Evolutionary conservation across 345 rosid species (phyloP).

Genomic region (Acer saccharum): DNA sequence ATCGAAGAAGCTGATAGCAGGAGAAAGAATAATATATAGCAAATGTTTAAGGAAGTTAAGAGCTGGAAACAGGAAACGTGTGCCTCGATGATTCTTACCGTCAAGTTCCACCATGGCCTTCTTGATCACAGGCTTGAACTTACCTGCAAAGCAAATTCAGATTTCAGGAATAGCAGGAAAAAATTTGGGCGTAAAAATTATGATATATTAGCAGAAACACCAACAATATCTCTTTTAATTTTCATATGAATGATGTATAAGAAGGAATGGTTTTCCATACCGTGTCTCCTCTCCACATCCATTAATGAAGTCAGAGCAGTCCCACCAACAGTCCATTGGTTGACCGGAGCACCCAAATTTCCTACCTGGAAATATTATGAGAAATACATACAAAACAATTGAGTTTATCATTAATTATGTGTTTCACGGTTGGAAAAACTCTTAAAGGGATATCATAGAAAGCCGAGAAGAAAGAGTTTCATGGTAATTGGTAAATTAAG

Average conservation of each 20-base stretch:
- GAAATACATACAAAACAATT: neutral
- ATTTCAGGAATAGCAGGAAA: neutral
- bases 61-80: neutral
- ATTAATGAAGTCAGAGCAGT: conserved; percentile 88
- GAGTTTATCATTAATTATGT: neutral
- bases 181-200: neutral
- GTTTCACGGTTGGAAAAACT: neutral
- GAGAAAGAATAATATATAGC: neutral
- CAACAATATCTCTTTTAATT: neutral
- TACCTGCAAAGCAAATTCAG: conserved; percentile 50
- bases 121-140: conserved; percentile 96
- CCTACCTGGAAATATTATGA: conserved; percentile 61
- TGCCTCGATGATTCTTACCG: conserved; percentile 40
- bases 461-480: conserved; percentile 3
- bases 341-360: conserved; percentile 84
- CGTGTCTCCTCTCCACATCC: conserved; percentile 99
- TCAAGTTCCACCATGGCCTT: conserved; percentile 99
- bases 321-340: conserved; percentile 91
- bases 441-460: conserved; percentile 11
- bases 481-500: neutral
- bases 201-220: neutral
- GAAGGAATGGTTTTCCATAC: conserved; percentile 33
- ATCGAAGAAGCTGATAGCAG: neutral
- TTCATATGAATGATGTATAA: conserved; percentile 1
- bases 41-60: neutral